Evolutionary conservation across 805 yeast species (phyloP).

Genomic region (Starmera caribaea): DNA sequence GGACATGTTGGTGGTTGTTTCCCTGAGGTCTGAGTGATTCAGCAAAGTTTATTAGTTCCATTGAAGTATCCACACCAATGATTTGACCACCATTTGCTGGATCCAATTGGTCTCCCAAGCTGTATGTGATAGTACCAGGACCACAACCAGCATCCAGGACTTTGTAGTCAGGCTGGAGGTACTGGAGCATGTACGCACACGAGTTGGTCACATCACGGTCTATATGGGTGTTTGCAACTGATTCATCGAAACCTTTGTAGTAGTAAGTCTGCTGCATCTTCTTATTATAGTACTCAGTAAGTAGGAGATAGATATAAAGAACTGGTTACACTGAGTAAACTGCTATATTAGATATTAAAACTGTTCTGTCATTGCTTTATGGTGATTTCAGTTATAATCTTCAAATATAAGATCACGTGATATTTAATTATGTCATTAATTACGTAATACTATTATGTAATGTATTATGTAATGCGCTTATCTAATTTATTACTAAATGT

Average conservation of each 20-base stretch:
- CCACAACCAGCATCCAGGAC: constrained; percentile 35
- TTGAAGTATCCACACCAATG: constrained; percentile 24
- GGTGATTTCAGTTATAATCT: too few species aligned
- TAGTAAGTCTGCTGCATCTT: constrained; percentile 19
- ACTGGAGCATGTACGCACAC: constrained; percentile 18
- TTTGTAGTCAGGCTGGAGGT: constrained; percentile 17
- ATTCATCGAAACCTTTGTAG: constrained; percentile 15
- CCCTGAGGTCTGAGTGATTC: background rate
- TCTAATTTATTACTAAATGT: too few species aligned
- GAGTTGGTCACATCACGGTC: constrained; percentile 27
- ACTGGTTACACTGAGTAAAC: too few species aligned
- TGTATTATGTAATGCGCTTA: too few species aligned
- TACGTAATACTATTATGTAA: too few species aligned
- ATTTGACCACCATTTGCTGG: constrained; percentile 12
- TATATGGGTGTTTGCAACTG: constrained; percentile 21
- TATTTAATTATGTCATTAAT: too few species aligned
- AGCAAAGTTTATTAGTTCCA: constrained; percentile 22
- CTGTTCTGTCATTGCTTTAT: too few species aligned
- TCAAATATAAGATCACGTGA: too few species aligned
- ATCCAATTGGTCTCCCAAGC: constrained; percentile 19
- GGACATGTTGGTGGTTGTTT: background rate
- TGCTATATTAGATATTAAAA: too few species aligned
- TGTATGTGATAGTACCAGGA: constrained; percentile 30
- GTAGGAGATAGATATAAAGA: too few species aligned
- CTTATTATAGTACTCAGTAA: too few species aligned